These are phyloP conservation scores for Lodderomyces elongisporus DNA, from an alignment of 1,139 yeast genomes.

Conservation along the genomic window DNA sequence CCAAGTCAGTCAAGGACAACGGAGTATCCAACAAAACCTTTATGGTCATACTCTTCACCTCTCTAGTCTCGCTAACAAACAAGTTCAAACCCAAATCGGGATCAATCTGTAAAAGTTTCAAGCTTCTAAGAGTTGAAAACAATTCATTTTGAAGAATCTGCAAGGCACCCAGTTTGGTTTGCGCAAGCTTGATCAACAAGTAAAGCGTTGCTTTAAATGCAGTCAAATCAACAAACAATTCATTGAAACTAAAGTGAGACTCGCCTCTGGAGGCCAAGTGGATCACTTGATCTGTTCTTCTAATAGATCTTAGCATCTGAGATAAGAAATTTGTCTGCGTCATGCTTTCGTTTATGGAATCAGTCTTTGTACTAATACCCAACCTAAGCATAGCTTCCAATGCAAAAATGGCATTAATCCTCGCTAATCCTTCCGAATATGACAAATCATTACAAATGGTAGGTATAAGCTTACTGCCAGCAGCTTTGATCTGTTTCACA, in stretches of 20 bases:
- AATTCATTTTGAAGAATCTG: slow-evolving; percentile 71
- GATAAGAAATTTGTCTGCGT: slow-evolving; percentile 62
- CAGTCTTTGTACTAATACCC: slow-evolving; percentile 46
- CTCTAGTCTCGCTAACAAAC: slow-evolving; percentile 21
- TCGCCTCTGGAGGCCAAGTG: slow-evolving; percentile 30
- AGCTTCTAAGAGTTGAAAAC: slow-evolving; percentile 55
- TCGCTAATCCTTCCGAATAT: slow-evolving; percentile 69
- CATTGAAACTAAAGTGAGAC: slow-evolving; percentile 40
- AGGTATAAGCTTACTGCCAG: slow-evolving; percentile 60
- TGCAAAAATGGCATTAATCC: slow-evolving; percentile 71
- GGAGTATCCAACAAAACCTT: slow-evolving; percentile 52
- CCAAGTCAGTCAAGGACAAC: slow-evolving; percentile 25
- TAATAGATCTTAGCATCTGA: slow-evolving; percentile 60
- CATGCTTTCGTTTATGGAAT: slow-evolving; percentile 56
- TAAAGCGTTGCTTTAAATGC: slow-evolving; percentile 70
- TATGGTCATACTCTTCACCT: slow-evolving; percentile 29
- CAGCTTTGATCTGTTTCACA: slow-evolving; percentile 47
- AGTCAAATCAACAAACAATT: slow-evolving; percentile 64
- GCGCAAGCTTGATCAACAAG: slow-evolving; percentile 69
- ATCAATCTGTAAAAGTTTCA: slow-evolving; percentile 59
- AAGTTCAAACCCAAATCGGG: slow-evolving; percentile 72
- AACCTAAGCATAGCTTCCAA: slow-evolving; percentile 66
- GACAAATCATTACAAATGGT: slow-evolving; percentile 73
- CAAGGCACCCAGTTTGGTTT: slow-evolving; percentile 70
- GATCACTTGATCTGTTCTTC: slow-evolving; percentile 63